Evolutionary conservation across 2,329 filamentous ascomycete genomes (phyloP), one percentile per base, ranked within the genome.

Genomic region (Xylariaceae sp.): DNA sequence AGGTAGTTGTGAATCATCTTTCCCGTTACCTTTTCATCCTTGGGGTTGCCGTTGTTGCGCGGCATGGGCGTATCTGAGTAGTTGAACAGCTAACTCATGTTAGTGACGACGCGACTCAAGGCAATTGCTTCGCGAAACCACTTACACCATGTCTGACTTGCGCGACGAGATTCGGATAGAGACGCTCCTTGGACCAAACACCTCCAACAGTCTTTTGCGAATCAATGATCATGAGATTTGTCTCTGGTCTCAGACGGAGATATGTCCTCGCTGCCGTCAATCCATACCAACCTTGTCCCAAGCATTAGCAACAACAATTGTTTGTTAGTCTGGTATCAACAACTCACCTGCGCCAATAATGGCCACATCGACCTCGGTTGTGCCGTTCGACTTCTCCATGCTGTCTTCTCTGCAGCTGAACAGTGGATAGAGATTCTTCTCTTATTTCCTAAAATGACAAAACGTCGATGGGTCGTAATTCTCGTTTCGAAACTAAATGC

Each of bases 1-100:
- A 70, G 35, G 51, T 70, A 70, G n/a, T 63, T 53, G 51, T 68
- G 63, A 55, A 68, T 67, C 63, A 66, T 68, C 6, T 66, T 63
- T 57, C 67, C 70, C 7, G 71, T 72, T 15, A 68, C 65, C 13
- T 48, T 64, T 8, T 59, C 56, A 30, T 67, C 65, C 39, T 64
- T 65, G 4, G 58, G 39, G 44, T 66, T 62, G 17, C 65, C 62
- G n/a, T 53, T 60, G 50, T 67, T 64, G 2, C 62, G 59, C 34
- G 61, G 59, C 66, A 68, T 67, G 5, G 64, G 66, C 3, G 63
- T 66, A 35, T 67, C 65, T 34, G 66, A 66, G 50, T 66, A 66
- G 51, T 67, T 67, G 59, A 68, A 67, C 4, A 65, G 64, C 66
- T 68, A n/a, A 8, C 17, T 6, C 17, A 49, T 53, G 55, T 65